A percentile compares a stretch with the other conserved stretches of the same genome.
Evolutionary conservation across 2,329 filamentous ascomycete species (phyloP).

Genomic region (Dothidotthia symphoricarpi): DNA sequence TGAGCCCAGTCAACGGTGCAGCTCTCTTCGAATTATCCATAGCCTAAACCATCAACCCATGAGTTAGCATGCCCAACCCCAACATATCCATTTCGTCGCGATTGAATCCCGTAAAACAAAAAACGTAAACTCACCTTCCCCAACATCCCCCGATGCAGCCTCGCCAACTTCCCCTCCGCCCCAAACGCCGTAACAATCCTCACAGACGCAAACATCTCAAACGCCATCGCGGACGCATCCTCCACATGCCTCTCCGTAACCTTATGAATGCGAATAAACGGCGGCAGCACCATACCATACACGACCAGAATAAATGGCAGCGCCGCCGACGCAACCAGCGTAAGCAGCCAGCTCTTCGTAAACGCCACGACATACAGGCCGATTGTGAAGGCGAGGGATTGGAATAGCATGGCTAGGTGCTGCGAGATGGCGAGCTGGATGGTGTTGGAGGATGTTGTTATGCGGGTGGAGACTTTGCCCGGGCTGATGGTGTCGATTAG

Average conservation of each 20-base stretch:
- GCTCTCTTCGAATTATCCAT: constrained; percentile 26
- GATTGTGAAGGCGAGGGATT: constrained; percentile 36
- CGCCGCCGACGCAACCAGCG: constrained; percentile 49
- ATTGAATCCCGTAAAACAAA: too few species aligned
- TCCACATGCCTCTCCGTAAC: constrained; percentile 31
- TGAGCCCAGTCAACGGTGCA: constrained; percentile 35
- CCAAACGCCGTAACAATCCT: constrained; percentile 41
- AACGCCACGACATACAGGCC: constrained; percentile 50
- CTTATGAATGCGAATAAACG: constrained; percentile 37
- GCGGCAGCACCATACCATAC: constrained; percentile 31
- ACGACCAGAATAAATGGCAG: constrained; percentile 42
- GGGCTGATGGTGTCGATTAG: constrained; percentile 51
- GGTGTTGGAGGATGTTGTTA: constrained; percentile 54
- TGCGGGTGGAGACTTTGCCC: constrained; percentile 52
- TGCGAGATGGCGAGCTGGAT: constrained; percentile 58
- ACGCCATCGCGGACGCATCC: constrained; percentile 39
- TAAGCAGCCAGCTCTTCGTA: constrained; percentile 53
- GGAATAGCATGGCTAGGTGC: constrained; percentile 51
- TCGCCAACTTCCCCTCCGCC: constrained; percentile 36
- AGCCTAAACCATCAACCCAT: constrained; percentile 7
- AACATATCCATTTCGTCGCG: too few species aligned
- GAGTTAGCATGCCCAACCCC: too few species aligned
- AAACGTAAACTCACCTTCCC: constrained; percentile 14
- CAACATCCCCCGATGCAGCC: constrained; percentile 28
- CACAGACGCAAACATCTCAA: constrained; percentile 42